phyloP scores from a whole-genome alignment of 2,329 filamentous ascomycete species.

The Fusarium virguliforme region DNA sequence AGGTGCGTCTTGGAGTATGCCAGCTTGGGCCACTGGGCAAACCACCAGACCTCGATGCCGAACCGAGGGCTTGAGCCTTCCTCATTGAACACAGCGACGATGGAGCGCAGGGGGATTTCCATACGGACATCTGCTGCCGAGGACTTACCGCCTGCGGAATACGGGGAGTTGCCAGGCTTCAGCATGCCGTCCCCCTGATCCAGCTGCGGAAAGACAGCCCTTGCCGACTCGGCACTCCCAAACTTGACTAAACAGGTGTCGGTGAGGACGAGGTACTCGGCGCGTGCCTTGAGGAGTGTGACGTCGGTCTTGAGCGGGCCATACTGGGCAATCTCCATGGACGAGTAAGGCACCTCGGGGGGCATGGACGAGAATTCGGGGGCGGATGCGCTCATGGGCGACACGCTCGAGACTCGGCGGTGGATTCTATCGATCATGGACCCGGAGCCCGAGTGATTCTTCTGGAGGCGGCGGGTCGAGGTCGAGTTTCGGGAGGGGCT shows the following conservation, averaged over 20 bases:
- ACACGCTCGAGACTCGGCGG: slow-evolving; percentile 59
- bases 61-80: slow-evolving; percentile 67
- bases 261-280: slow-evolving; percentile 69
- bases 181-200: slow-evolving; percentile 47
- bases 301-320: slow-evolving; percentile 67
- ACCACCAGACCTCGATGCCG: slow-evolving; percentile 73
- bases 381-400: slow-evolving; percentile 52
- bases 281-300: slow-evolving; percentile 65
- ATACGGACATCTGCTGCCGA: slow-evolving; percentile 59
- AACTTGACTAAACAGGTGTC: slow-evolving; percentile 68
- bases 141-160: slow-evolving; percentile 49
- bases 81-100: slow-evolving; percentile 69
- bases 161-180: slow-evolving; percentile 47
- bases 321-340: slow-evolving; percentile 62
- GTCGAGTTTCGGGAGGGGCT: slow-evolving; percentile 53
- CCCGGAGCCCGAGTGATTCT: slow-evolving; percentile 57
- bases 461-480: slow-evolving; percentile 57
- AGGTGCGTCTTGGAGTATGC: slow-evolving; percentile 65
- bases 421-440: slow-evolving; percentile 62
- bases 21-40: slow-evolving; percentile 61
- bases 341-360: slow-evolving; percentile 54
- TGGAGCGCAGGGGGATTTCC: slow-evolving; percentile 65
- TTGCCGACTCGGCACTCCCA: slow-evolving; percentile 64
- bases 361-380: slow-evolving; percentile 52
- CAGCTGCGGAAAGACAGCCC: slow-evolving; percentile 65